Base-by-base conservation (phyloP, 2,329 filamentous ascomycete species). In the Nannizziopsis barbatae region DNA sequence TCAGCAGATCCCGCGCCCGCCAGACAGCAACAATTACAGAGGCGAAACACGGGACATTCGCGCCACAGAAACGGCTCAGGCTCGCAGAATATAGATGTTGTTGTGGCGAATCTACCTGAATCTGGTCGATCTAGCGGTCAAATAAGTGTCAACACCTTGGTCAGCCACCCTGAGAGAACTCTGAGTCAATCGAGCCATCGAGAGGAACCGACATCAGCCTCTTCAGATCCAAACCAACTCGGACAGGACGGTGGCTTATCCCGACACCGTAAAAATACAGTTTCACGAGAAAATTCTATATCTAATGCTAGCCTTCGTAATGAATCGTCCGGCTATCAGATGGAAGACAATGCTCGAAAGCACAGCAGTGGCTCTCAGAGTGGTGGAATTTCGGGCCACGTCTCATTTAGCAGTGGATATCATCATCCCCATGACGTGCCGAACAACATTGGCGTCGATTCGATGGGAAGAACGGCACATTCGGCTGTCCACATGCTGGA, bases 71-170 rank as follows among this genome's bases (percentile, higher is more conserved):
- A 49, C n/a, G 32, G 33, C 9, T 49, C 46, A 10, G 7, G 35
- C 10, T 44, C 46, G 9, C 45, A 47, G 18, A 47, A 30, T 30
- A 37, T 36, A 14, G 31, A 27, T 17, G 14, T n/a, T 2, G 11
- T 22, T 12, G 14, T 14, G 1, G 9, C 31, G 30, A 36, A 17
- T 18, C 46, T 43, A 14, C 39, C 46, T 39, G 40, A 43, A 9
- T 30, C 22, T 11, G 35, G 35, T 2, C 27, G 46, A 40, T 18
- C 46, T 1, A 27, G 46, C 32, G 41, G 46, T 14, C 45, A 47
- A 35, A 49, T 49, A 41, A 42, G 43, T 12, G 46, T 49, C n/a
- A 44, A 39, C 40, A 38, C 46, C 1, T 15, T 49, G 31, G 46
- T 49, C 17, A 49, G 46, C 12, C 42, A 49, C 12, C 35, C 18